These are phyloP conservation scores for Vitis cinerea DNA, from an alignment of 164 flowering plant species.

Conservation along the genomic window DNA sequence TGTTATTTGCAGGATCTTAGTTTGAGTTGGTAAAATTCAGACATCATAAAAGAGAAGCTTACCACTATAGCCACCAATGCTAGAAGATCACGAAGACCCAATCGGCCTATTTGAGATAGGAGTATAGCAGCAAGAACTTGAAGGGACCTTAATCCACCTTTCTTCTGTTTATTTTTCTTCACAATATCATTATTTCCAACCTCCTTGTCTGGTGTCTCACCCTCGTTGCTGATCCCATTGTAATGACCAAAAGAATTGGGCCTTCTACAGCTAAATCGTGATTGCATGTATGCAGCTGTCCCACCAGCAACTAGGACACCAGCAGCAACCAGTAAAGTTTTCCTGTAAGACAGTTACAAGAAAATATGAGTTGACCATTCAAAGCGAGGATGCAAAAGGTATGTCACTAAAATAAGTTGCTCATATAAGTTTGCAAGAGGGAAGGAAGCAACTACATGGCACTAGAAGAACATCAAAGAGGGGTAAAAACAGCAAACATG, in stretches of 20 bases:
- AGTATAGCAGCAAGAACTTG: conserved; percentile 76
- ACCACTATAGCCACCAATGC: conserved; percentile 76
- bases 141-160: conserved; percentile 73
- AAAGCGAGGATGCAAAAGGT: background rate
- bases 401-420: background rate
- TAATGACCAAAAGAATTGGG: conserved; percentile 32
- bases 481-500: background rate
- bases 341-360: conserved; percentile 50
- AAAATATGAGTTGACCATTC: background rate
- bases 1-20: no score
- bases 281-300: conserved; percentile 73
- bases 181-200: conserved; percentile 23
- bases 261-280: conserved; percentile 38
- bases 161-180: conserved; percentile 45
- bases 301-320: conserved; percentile 86
- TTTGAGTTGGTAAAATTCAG: no score
- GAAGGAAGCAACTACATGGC: no score
- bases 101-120: conserved; percentile 74
- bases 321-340: conserved; percentile 68
- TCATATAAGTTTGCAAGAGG: background rate
- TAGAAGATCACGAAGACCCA: conserved; percentile 70
- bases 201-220: conserved; percentile 25
- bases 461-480: no score
- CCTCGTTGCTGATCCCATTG: conserved; percentile 36
- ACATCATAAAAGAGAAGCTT: conserved; percentile 20